These are phyloP conservation scores for Podospora anserina DNA, from an alignment of 495 filamentous ascomycete species.

Conservation along the genomic window DNA sequence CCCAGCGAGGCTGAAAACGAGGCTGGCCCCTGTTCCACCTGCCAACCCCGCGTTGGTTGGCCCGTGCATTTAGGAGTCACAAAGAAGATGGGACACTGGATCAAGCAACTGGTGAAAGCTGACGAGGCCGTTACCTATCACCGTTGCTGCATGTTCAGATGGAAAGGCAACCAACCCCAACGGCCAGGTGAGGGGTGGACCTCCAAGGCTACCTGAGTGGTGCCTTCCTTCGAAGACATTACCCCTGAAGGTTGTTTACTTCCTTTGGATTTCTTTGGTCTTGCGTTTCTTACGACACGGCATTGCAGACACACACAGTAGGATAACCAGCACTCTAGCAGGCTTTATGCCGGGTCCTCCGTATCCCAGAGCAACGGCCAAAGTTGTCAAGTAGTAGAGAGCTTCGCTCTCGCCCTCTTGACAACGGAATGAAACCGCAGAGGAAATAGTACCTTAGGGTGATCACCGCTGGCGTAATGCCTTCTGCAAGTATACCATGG, in stretches of 20 bases:
- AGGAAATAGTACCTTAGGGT: no score
- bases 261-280: no score
- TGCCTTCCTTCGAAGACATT: no score
- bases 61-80: conserved; percentile 2
- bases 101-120: not conserved
- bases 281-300: no score
- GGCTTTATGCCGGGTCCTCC: no score
- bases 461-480: conserved; percentile 13
- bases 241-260: no score
- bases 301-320: no score
- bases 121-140: not conserved
- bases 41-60: conserved; percentile 13
- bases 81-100: not conserved
- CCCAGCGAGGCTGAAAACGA: conserved; percentile 34
- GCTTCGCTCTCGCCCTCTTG: no score
- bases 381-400: no score
- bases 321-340: no score
- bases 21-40: conserved; percentile 24
- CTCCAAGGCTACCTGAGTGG: not conserved
- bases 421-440: no score
- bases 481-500: conserved; percentile 20
- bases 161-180: not conserved
- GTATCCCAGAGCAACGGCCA: no score
- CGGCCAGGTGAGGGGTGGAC: not conserved
- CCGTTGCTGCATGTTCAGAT: not conserved